Conservation (phyloP, 257 asterid genomes). For the Cynanchum wilfordii region DNA sequence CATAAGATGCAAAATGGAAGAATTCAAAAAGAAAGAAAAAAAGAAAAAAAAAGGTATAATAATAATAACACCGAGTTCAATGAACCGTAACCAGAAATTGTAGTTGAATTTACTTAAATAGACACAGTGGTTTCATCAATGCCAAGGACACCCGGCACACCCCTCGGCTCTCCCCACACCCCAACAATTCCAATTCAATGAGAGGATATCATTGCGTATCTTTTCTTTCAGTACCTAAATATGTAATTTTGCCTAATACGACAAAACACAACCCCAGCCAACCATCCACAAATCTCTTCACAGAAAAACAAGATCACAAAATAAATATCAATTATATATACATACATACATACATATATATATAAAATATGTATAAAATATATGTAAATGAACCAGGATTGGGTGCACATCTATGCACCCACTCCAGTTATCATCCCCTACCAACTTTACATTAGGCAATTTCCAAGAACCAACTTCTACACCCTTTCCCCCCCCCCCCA, state of each 20-base stretch:
- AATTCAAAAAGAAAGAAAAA: too few relatives aligned
- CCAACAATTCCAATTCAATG: background rate
- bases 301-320: slow-evolving; percentile 26
- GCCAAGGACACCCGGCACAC: background rate
- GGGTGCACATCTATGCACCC: slow-evolving; percentile 26
- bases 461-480: slow-evolving; percentile 50
- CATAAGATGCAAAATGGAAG: background rate
- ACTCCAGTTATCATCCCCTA: slow-evolving; percentile 26
- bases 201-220: slow-evolving; percentile 20
- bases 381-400: slow-evolving; percentile 12
- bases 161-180: background rate
- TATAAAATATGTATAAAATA: too few relatives aligned
- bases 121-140: background rate
- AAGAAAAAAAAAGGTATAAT: background rate
- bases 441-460: slow-evolving; percentile 53
- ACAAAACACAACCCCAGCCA: slow-evolving; percentile 35
- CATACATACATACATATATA: too few relatives aligned
- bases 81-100: slow-evolving; percentile 24
- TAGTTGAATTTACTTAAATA: background rate
- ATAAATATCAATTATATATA: too few relatives aligned
- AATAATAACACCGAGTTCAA: slow-evolving; percentile 20
- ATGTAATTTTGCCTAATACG: slow-evolving; percentile 27
- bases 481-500: too few relatives aligned
- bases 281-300: slow-evolving; percentile 26
- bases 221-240: slow-evolving; percentile 23